Evolutionary conservation across 495 filamentous ascomycete species (phyloP), one percentile per base, ranked within the genome.

Genomic region (Penicilliopsis zonata): DNA sequence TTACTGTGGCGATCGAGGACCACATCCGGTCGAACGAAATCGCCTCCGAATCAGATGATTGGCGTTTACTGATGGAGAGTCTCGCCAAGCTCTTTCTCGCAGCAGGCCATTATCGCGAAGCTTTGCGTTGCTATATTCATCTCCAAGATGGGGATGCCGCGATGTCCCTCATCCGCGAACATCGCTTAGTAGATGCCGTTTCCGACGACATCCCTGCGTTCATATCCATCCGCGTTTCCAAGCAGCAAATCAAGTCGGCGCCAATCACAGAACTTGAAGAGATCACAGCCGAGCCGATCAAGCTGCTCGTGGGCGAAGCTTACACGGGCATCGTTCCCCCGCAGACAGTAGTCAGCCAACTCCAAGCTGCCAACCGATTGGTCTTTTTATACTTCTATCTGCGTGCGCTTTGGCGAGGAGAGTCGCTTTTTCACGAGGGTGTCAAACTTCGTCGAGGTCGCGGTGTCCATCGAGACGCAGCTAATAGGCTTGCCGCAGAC

Each of bases 321-420:
- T 76, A 82, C 33, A 81, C 86, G 28, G 90, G 90, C 1, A 78
- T 88, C 25, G 81, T 98, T 10, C 76, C 65, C 8, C 82, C 87
- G 0, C 67, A 77, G 2, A 66, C 72, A 0, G 86, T 96, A 4
- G 78, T 96, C 20, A 41, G 57, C 2, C 88, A 96, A 41, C 67
- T 98, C 2, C 40, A 70, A 33, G 51, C 52, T 20, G 60, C 61
- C 34, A 60, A 64, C 47, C 61, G 39, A 2, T 49, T 60, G 25
- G 52, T 83, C n/a, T 94, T 90, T 49, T 72, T 92, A 5, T 98
- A 81, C 57, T 87, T 96, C 58, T 95, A 95, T 48, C 65, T 95
- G 7, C 75, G 84, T 9, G 74, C 80, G 1, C 64, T 98, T 9
- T 96, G 88, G 92, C 64, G 65, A 9, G 81, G 80, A 1, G 67